These are phyloP conservation scores for Arthromyces matolae DNA, from an alignment of 768 basidiomycete species.

Conservation along the genomic window DNA sequence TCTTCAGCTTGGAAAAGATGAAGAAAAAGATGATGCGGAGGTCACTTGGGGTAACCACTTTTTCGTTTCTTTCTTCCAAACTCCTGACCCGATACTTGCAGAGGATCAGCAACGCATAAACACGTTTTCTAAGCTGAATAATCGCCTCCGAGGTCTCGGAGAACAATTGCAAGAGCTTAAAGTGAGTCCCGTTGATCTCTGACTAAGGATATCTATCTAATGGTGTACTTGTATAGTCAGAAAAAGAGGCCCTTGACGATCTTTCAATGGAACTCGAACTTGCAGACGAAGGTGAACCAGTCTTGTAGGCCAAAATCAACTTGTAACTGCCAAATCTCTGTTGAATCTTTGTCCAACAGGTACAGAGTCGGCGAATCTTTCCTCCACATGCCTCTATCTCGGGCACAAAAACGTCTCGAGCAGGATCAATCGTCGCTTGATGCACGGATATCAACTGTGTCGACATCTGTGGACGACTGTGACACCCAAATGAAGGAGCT, in stretches of 20 bases:
- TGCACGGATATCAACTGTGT: constrained; percentile 47
- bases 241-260: constrained; percentile 93
- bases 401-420: constrained; percentile 70
- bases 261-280: constrained; percentile 85
- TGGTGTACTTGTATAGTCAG: too few relatives aligned
- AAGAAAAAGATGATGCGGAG: constrained; percentile 73
- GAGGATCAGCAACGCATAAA: constrained; percentile 91
- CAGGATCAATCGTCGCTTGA: constrained; percentile 62
- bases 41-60: constrained; percentile 95
- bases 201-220: too few relatives aligned
- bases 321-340: neutral
- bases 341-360: constrained; percentile 33
- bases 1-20: constrained; percentile 65
- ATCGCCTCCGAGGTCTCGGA: constrained; percentile 66
- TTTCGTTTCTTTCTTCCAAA: constrained; percentile 15
- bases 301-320: constrained; percentile 70
- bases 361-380: constrained; percentile 92
- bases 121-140: constrained; percentile 88
- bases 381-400: constrained; percentile 67
- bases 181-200: constrained; percentile 43
- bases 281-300: constrained; percentile 76
- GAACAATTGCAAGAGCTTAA: constrained; percentile 71
- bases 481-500: constrained; percentile 76
- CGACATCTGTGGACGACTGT: constrained; percentile 55
- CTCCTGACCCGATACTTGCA: too few relatives aligned